A percentile compares a stretch with the other conserved stretches of the same genome.
Evolutionary conservation across 768 basidiomycete species (phyloP).

Genomic region (Panaeolus cyanescens): DNA sequence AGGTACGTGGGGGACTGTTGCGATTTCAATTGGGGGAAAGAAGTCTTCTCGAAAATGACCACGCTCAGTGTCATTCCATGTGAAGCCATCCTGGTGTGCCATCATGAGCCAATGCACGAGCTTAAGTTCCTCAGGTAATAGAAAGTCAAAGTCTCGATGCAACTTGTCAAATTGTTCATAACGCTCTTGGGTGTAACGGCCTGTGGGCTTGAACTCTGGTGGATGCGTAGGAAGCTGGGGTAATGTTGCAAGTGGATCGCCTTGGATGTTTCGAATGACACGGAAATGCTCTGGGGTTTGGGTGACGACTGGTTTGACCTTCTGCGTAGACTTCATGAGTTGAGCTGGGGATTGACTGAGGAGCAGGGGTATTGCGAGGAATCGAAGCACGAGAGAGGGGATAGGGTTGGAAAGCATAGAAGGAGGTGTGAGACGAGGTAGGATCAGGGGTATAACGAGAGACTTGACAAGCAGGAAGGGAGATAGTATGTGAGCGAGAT

Average conservation of each 20-base stretch:
- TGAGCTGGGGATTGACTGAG: too few species aligned
- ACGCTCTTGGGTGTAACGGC: slow-evolving; percentile 18
- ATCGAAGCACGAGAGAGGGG: too few species aligned
- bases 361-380: too few species aligned
- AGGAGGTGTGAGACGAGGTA: too few species aligned
- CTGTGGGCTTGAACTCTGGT: slow-evolving; percentile 19
- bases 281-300: slow-evolving; percentile 10
- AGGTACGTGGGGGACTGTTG: slow-evolving; percentile 32
- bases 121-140: slow-evolving; percentile 28
- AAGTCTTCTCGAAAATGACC: slow-evolving; percentile 28
- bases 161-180: slow-evolving; percentile 12
- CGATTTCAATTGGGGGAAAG: slow-evolving; percentile 31
- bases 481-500: too few species aligned
- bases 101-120: slow-evolving; percentile 33
- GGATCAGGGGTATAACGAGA: too few species aligned
- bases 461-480: too few species aligned
- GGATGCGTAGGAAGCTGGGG: slow-evolving; percentile 16
- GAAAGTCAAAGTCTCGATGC: slow-evolving; percentile 7
- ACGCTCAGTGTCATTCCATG: slow-evolving; percentile 14
- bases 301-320: slow-evolving; percentile 24
- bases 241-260: slow-evolving; percentile 21
- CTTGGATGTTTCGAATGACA: slow-evolving; percentile 8
- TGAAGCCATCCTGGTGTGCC: slow-evolving; percentile 18
- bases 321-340: too few species aligned
- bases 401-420: too few species aligned